Evolutionary conservation across 2,329 filamentous ascomycete genomes (phyloP).

Genomic region (Alternaria longipes): DNA sequence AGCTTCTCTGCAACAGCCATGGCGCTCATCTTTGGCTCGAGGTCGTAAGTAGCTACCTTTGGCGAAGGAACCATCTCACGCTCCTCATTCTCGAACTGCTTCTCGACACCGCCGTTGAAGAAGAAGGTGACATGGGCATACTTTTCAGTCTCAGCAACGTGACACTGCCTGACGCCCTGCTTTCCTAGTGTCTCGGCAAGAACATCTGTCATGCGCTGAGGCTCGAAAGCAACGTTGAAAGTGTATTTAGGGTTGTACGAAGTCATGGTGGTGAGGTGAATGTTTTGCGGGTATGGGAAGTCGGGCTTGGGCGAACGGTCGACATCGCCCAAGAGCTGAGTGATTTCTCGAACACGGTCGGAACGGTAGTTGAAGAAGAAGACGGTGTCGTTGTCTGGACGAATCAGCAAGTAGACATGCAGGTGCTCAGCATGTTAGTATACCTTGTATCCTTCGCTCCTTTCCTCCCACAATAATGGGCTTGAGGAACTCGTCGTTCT

Average conservation of each 20-base stretch:
- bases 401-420: constrained; percentile 40
- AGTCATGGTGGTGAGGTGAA: constrained; percentile 92
- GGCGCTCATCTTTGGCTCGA: constrained; percentile 95
- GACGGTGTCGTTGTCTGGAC: constrained; percentile 83
- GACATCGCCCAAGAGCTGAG: constrained; percentile 89
- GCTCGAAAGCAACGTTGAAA: constrained; percentile 90
- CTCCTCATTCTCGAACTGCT: constrained; percentile 89
- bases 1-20: constrained; percentile 90
- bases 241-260: constrained; percentile 96
- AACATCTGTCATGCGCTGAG: constrained; percentile 97
- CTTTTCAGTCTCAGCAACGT: constrained; percentile 98
- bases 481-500: constrained; percentile 98
- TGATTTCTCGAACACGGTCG: constrained; percentile 95
- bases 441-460: constrained; percentile 84
- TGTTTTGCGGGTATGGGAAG: constrained; percentile 93
- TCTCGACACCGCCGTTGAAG: constrained; percentile 99
- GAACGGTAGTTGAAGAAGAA: constrained; percentile 99
- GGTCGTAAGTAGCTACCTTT: constrained; percentile 94
- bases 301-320: constrained; percentile 91
- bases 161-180: constrained; percentile 89
- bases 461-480: constrained; percentile 94
- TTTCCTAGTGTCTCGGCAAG: constrained; percentile 95
- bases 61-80: constrained; percentile 95
- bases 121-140: constrained; percentile 99
- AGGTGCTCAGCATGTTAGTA: constrained; percentile 34